Conservation (phyloP, 1,284 basidiomycete genomes). For the Microbotryum lychnidis-dioicae region DNA sequence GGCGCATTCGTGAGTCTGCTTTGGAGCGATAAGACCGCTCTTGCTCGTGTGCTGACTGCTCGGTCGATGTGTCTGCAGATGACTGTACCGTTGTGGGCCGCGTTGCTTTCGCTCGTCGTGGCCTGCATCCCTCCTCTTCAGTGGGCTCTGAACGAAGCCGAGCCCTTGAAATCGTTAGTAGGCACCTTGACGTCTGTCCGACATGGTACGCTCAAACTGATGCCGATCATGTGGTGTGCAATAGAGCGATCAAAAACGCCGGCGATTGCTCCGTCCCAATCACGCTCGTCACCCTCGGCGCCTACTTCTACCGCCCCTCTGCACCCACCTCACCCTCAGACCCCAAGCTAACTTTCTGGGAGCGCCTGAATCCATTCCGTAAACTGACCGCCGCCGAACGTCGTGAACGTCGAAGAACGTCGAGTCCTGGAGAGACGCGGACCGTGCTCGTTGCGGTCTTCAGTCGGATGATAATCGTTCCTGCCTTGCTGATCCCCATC, state of each 20-base stretch:
- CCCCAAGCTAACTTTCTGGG: neutral
- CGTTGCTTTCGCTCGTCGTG: conserved; percentile 41
- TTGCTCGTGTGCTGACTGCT: conserved; percentile 2
- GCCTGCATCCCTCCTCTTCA: conserved; percentile 43
- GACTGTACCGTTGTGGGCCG: conserved; percentile 41
- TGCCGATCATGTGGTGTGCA: neutral
- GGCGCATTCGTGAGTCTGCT: conserved; percentile 33
- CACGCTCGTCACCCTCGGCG: conserved; percentile 44
- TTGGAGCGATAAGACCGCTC: conserved; percentile 5
- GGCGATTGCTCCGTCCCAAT: conserved; percentile 44
- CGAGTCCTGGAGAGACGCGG: conserved; percentile 8
- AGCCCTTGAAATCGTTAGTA: conserved; percentile 39
- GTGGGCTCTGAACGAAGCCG: conserved; percentile 36
- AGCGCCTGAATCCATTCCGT: conserved; percentile 9
- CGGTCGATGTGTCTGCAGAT: conserved; percentile 33
- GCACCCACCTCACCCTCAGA: conserved; percentile 6
- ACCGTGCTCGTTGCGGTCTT: conserved; percentile 39
- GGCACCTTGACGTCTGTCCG: neutral
- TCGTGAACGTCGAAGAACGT: neutral
- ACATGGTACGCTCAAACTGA: too few relatives aligned
- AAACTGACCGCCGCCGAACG: neutral
- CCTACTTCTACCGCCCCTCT: conserved; percentile 33
- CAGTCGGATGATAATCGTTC: conserved; percentile 40
- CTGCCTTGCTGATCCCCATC: conserved; percentile 39
- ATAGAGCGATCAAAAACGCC: conserved; percentile 41